Base-by-base conservation (phyloP, 228 moss, liverwort and hornwort species). In the Sphagnum fallax region DNA sequence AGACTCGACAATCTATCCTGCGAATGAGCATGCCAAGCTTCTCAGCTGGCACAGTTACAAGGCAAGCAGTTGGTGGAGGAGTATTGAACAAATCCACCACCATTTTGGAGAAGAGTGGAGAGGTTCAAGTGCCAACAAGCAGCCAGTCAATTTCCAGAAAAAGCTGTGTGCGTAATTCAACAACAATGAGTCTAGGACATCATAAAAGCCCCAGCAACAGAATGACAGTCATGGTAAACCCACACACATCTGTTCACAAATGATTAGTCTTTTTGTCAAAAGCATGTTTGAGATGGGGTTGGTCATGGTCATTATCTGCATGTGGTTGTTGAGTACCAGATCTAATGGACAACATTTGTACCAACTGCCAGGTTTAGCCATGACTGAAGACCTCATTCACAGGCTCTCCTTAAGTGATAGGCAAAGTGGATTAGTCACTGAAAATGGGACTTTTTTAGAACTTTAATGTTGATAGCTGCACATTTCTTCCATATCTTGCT, bases 11-110 rank as follows among this genome's bases (percentile, higher is more conserved):
- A 63, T 63, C 75, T n/a, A 76, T 76, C 14, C 65, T 70, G 18
- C 75, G 88, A 68, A 88, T 76, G 80, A 88, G 88, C 75, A 88
- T 88, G 88, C 84, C 88, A 71, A 80, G 84, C 71, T 68, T 84
- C 60, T 79, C 82, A 64, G 79, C 73, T 67, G 72, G 77, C 52
- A 84, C 82, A 4, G 81, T 81, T 75, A 77, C 84, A 48, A 80
- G 88, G 61, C 49, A 63, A 74, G 84, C 84, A 75, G 72, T 70
- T 18, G 69, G 62, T 48, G 78, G 80, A 68, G 79, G 78, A 63
- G 5, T 80, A 50, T 60, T 76, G 69, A 67, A 77, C 2, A 83
- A 83, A 70, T 69, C 83, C 74, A 76, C 69, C 52, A 77, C 74
- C 59, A 86, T 78, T 60, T 60, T 68, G 62, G 76, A 73, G 55